Base-by-base conservation (phyloP, 257 asterid genomes). In the Jaltomata sinuosa region DNA sequence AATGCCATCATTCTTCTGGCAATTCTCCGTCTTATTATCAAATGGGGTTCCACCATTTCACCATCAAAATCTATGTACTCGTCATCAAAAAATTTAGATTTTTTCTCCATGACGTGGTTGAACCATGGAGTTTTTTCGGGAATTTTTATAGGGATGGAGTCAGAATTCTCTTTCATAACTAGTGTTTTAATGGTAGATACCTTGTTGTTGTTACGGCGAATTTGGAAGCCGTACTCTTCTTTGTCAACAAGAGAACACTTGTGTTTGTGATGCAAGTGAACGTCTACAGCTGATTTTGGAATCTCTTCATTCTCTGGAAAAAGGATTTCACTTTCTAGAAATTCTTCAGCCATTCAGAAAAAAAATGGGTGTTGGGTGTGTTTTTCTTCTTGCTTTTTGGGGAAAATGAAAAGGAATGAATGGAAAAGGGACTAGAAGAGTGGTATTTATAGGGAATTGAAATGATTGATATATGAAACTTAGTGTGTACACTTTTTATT, bases 31-130 rank as follows among this genome's bases (percentile, higher is more conserved):
- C 94, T 90, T 25, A 89, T 85, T 79, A 93, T 91, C 25, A 94
- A 88, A 50, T 95, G 97, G 3, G 99, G 99, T 27, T 98, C 97
- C 83, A 91, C 93, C 86, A 95, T 88, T 79, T 95, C 99, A 16
- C 80, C 87, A 7, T 38, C 9, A n/a, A n/a, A n/a, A 6, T 83
- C 83, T 18, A 84, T 7, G 22, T 45, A 61, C 5, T 38, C 42
- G 12, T 52, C 31, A 0, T 79, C 6, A 36, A 36, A 4, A 36
- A n/a, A n/a, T n/a, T n/a, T n/a, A n/a, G n/a, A 18, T 6, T 71
- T 27, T 6, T n/a, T 27, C 1, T 7, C 55, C 32, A 74, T 12
- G n/a, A n/a, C 42, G 7, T 38, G 6, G 8, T 38, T 38, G 54
- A 76, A 45, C 52, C 57, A 55, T 32, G 62, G 62, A 31, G n/a